Base-by-base conservation (phyloP, 257 asterid genomes). In the Penstemon davidsonii region DNA sequence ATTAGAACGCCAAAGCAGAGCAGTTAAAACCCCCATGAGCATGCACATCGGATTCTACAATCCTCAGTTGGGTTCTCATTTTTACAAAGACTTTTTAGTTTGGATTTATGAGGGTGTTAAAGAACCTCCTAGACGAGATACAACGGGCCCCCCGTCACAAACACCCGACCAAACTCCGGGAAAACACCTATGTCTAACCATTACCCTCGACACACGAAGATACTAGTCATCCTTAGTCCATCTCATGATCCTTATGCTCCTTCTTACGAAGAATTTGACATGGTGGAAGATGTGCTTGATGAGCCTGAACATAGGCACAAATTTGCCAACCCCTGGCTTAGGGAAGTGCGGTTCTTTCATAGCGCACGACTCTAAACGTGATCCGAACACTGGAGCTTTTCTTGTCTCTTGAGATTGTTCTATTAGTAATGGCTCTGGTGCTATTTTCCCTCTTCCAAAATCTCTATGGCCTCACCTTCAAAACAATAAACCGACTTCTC, bases 301-400 rank as follows among this genome's bases (percentile, higher is more conserved):
- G 93, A 86, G 61, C 95, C 95, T 0, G 85, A 74, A 67, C 81
- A 79, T 54, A 46, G 89, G 58, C 81, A 65, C 46, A 91, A 91
- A 62, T 88, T 82, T 5, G 96, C 95, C 36, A 88, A 86, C 63
- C 92, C 96, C 0, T 91, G 95, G 97, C 77, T 86, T 13, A 83
- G 91, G 0, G 96, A 91, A 70, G 95, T 91, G 79, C 73, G 4
- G 84, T 91, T n/a, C 89, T 88, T 3, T 86, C 91, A 2, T 85
- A 91, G 92, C 85, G 97, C n/a, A 91, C 86, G 8, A 79, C 76
- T 50, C 86, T 88, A 66, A 88, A 88, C 8, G 95, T 91, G 37
- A 67, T 91, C 41, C 87, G 97, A 6, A 91, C 96, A 0, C 96
- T 96, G 0, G 96, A 91, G 78, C 88, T 88, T 13, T 88, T 88